Evolutionary conservation across 2,329 filamentous ascomycete species (phyloP), one percentile per base, ranked within the genome.

Genomic region (Exophiala viscosa): DNA sequence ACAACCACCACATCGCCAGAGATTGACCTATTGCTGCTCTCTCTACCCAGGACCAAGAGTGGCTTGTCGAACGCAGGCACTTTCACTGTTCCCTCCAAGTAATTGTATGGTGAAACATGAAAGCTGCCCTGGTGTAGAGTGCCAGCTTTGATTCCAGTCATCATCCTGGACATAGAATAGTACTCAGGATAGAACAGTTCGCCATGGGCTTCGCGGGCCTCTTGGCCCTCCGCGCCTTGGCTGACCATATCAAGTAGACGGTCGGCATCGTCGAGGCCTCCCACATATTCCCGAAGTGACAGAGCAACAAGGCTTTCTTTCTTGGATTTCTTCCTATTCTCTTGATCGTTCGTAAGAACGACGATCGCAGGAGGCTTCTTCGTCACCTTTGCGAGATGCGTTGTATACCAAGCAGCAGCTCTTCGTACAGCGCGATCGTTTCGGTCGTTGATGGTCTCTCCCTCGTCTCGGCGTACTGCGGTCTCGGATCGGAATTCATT

Each of bases 91-190:
- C 90, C 93, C 69, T 99, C 93, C 9, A 99, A 78, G 64, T 97
- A 99, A 73, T 99, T 99, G 77, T 97, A 99, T 1, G 90, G 89
- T 6, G 93, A 97, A 23, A 97, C 90, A 66, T 91, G 96, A 75
- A 96, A 99, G 18, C 88, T 85, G 5, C 93, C 93, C 71, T 99
- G 92, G 68, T 99, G 93, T 63, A 99, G 75, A 48, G 90, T 84
- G 3, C 91, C 90, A 46, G 84, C 84, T 74, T 95, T 95, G 50
- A 96, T 80, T 0, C 91, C 92, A 4, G 93, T 99, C 81, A 91
- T 90, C 82, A 97, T 87, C 70, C 86, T 95, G 4, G 92, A 96
- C 68, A 93, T 77, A 7, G 86, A 88, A 62, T 85, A 88, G 67
- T 97, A 91, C 66, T 97, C 93, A 0, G 89, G 84, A 64, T 97